Conservation (phyloP, 495 filamentous ascomycete species). For the Hypoxylon fragiforme region DNA sequence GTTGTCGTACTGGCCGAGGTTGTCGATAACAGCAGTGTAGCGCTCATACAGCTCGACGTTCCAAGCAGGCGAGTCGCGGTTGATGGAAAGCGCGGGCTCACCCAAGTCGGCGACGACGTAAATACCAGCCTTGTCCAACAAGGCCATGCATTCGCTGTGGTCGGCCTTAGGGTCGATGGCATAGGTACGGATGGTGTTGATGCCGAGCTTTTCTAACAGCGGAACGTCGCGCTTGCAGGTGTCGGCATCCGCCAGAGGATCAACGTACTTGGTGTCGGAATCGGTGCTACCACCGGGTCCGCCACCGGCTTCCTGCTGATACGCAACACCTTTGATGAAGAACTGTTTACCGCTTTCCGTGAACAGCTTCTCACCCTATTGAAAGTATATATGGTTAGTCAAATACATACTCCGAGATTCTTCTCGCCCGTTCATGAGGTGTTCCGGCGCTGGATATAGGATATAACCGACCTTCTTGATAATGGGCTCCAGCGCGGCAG, state of each 20-base stretch:
- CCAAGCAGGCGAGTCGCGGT: constrained; percentile 78
- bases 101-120: constrained; percentile 91
- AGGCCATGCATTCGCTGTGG: constrained; percentile 82
- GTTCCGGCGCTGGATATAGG: no score
- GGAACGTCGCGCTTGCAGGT: constrained; percentile 82
- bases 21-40: constrained; percentile 84
- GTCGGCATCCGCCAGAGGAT: constrained; percentile 71
- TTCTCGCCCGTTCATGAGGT: no score
- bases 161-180: constrained; percentile 78
- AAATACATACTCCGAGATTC: no score
- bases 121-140: constrained; percentile 84
- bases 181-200: constrained; percentile 93
- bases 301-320: constrained; percentile 64
- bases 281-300: constrained; percentile 43
- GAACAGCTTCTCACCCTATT: constrained; percentile 64
- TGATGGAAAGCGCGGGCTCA: constrained; percentile 78
- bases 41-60: constrained; percentile 70
- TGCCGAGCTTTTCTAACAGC: constrained; percentile 71
- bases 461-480: constrained; percentile 74
- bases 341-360: constrained; percentile 75
- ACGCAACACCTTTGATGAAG: constrained; percentile 85
- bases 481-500: constrained; percentile 67
- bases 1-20: constrained; percentile 78
- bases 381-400: no score
- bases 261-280: constrained; percentile 50